Evolutionary conservation across 2,329 filamentous ascomycete genomes (phyloP), one percentile per base, ranked within the genome.

Genomic region (Penicillium nordicum): DNA sequence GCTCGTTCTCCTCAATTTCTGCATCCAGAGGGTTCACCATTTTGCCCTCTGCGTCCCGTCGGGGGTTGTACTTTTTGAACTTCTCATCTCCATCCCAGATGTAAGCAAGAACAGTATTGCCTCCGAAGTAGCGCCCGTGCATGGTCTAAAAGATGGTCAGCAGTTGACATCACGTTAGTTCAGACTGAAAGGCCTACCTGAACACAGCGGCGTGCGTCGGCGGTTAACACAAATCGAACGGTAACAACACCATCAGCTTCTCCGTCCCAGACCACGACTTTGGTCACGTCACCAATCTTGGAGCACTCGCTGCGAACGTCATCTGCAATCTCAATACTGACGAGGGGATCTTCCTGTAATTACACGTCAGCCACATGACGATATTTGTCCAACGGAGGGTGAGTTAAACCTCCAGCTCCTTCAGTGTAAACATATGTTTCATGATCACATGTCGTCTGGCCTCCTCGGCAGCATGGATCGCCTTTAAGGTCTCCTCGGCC

Each of bases 261-360:
- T 61, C 87, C 81, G 72, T 99, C 94, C 72, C 89, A 99, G 16
- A 99, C 79, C 3, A 94, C 87, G 40, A 97, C 90, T 69, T 95
- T 97, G 32, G 92, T 96, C 36, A 97, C 90, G 25, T 87, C 82
- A 3, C 94, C 94, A 14, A 94, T 79, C 75, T 95, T 95, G 56
- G 84, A 82, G 72, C 91, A 96, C 74, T 96, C 92, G 49, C 96
- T 90, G 44, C 90, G 84, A 54, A 97, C 90, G 70, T 99, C 94
- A 72, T 96, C 89, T 71, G 95, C 95, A 77, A 97, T 96, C 61
- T 97, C 93, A 37, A 95, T 79, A 57, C 95, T 82, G 1, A 88
- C 89, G 0, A 86, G 86, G 2, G 89, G 86, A 67, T 97, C 92
- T 69, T 95, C 89, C 64, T 80, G 51, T 34, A 43, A 49, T 12